phyloP scores from a whole-genome alignment of 805 yeast species.

The Wickerhamomyces kurtzmanii region DNA sequence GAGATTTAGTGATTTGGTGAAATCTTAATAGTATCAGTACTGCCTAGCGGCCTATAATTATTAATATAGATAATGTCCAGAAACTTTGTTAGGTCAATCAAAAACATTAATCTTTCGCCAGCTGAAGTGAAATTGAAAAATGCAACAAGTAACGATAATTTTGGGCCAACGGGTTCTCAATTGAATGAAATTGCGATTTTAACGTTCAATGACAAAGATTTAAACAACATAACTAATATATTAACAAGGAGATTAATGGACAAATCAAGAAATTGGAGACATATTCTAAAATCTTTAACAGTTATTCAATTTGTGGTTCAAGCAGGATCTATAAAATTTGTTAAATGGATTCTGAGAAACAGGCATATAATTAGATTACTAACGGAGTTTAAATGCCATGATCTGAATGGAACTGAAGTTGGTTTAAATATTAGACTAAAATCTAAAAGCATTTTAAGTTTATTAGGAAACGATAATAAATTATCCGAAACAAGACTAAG shows the following conservation, averaged over 20 bases:
- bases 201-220: conserved; percentile 28
- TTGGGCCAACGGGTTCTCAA: conserved; percentile 49
- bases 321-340: conserved; percentile 43
- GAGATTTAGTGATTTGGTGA: too few relatives aligned
- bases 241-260: conserved; percentile 29
- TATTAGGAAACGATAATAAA: conserved; percentile 21
- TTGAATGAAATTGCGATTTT: conserved; percentile 40
- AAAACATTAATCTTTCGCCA: conserved; percentile 17
- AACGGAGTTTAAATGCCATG: conserved; percentile 17
- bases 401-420: conserved; percentile 13
- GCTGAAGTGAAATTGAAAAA: conserved; percentile 26
- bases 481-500: conserved; percentile 29
- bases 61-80: conserved; percentile 12
- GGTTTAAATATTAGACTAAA: conserved; percentile 27
- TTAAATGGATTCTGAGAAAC: conserved; percentile 35
- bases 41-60: too few relatives aligned
- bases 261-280: conserved; percentile 22
- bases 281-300: conserved; percentile 39
- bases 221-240: conserved; percentile 27
- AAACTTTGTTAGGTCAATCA: conserved; percentile 20
- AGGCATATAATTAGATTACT: conserved; percentile 20
- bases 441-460: conserved; percentile 22
- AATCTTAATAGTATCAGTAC: too few relatives aligned
- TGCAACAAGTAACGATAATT: conserved; percentile 42
- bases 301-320: conserved; percentile 40